Conservation (phyloP, 495 filamentous ascomycete genomes). For the Neurospora discreta region DNA sequence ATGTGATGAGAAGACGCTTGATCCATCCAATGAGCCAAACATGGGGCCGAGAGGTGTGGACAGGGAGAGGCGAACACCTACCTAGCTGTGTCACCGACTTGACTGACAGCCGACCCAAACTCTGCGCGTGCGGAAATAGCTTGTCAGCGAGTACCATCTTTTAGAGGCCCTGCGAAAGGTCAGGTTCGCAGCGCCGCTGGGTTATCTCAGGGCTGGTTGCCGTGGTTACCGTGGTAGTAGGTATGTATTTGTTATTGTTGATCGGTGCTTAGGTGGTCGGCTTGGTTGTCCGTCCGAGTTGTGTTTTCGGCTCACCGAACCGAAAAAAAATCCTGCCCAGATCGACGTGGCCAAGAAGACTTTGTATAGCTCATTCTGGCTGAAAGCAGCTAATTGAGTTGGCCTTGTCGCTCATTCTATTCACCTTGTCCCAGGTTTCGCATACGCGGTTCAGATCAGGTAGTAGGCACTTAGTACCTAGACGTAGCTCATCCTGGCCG, state of each 20-base stretch:
- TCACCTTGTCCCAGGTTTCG: not conserved
- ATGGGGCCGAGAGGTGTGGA: not conserved
- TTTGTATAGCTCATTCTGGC: not conserved
- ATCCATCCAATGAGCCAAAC: not conserved
- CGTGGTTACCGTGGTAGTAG: not conserved
- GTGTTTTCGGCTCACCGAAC: not conserved
- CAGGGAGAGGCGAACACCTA: not conserved
- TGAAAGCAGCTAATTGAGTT: no score
- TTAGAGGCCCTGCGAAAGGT: not conserved
- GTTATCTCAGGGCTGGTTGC: not conserved
- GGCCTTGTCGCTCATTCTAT: no score
- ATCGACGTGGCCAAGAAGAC: not conserved
- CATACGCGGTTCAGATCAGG: no score
- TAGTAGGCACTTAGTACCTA: no score
- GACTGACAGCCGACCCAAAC: not conserved
- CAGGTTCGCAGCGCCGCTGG: not conserved
- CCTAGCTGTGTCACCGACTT: no score
- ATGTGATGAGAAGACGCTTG: not conserved
- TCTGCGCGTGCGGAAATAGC: not conserved
- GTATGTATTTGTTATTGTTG: not conserved
- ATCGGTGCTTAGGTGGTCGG: not conserved
- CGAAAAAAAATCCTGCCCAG: not conserved
- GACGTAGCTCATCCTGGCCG: no score
- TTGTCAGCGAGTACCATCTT: not conserved
- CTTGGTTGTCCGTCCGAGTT: not conserved